Percentiles rank a stretch among this genome's conserved stretches.
Conservation (phyloP, 2,329 filamentous ascomycete genomes). For the Ascochyta koolunga region DNA sequence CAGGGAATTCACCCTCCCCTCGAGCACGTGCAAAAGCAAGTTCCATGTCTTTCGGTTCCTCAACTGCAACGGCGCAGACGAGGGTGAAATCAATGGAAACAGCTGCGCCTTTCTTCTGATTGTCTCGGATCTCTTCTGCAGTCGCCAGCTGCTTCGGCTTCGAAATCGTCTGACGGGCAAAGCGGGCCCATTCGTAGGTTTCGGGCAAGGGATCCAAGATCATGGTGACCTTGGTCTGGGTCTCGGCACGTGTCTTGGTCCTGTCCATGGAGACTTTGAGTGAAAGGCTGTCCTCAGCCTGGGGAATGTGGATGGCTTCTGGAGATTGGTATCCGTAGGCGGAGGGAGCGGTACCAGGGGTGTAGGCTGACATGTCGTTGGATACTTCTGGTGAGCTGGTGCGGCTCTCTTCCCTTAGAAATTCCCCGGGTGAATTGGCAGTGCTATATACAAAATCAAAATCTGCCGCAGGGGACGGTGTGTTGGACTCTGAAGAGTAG, state of each 20-base stretch:
- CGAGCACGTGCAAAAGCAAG: constrained; percentile 70
- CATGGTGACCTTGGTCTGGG: constrained; percentile 89
- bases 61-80: constrained; percentile 92
- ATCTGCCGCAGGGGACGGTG: constrained; percentile 36
- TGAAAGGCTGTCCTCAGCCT: constrained; percentile 27
- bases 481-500: constrained; percentile 34
- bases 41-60: constrained; percentile 68
- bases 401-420: constrained; percentile 36
- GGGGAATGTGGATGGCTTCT: constrained; percentile 38
- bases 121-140: constrained; percentile 71
- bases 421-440: constrained; percentile 41
- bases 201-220: constrained; percentile 76
- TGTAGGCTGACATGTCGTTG: constrained; percentile 25
- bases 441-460: constrained; percentile 40
- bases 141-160: constrained; percentile 91
- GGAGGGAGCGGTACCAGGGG: constrained; percentile 7
- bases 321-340: constrained; percentile 24
- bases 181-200: constrained; percentile 78
- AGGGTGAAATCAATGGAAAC: constrained; percentile 51
- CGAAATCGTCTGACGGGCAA: constrained; percentile 89
- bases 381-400: constrained; percentile 39
- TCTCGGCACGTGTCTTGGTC: constrained; percentile 89
- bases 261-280: constrained; percentile 37
- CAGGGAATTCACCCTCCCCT: constrained; percentile 48
- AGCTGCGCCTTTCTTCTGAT: constrained; percentile 67